Conservation (phyloP, 768 basidiomycete genomes). For the Suillus tomentosus region DNA sequence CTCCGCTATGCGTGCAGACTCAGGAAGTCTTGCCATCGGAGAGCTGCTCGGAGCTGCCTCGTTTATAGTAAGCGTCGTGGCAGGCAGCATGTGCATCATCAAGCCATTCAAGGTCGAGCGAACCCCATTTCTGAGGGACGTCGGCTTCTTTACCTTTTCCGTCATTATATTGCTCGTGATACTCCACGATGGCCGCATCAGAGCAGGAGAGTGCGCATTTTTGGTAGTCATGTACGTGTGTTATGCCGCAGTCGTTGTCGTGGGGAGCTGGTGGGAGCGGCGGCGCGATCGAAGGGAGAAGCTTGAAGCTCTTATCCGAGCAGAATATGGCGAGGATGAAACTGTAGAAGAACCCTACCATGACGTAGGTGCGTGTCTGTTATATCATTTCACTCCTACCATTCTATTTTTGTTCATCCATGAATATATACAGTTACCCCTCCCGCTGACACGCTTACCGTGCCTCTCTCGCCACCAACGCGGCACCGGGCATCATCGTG, state of each 20-base stretch:
- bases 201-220: conserved; percentile 66
- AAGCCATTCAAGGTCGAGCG: conserved; percentile 87
- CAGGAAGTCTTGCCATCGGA: conserved; percentile 90
- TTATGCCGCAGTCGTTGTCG: conserved; percentile 78
- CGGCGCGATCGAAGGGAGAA: conserved; percentile 49
- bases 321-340: conserved; percentile 57
- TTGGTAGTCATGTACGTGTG: conserved; percentile 74
- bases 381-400: neutral
- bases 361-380: conserved; percentile 52
- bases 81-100: conserved; percentile 97
- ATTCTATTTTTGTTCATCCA: conserved; percentile 12
- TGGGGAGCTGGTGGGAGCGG: conserved; percentile 76
- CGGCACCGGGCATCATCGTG: conserved; percentile 42
- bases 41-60: conserved; percentile 94
- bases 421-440: conserved; percentile 15
- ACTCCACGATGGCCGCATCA: conserved; percentile 74
- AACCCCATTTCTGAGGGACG: conserved; percentile 86
- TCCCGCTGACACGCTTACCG: conserved; percentile 14
- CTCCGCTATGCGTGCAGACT: conserved; percentile 82
- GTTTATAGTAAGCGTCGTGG: conserved; percentile 96
- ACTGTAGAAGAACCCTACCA: conserved; percentile 38
- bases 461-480: conserved; percentile 32
- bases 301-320: conserved; percentile 54
- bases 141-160: conserved; percentile 90
- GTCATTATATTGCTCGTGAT: conserved; percentile 75